Evolutionary conservation across 495 filamentous ascomycete species (phyloP), one percentile per base, ranked within the genome.

Genomic region (Hypomontagnella monticulosa): DNA sequence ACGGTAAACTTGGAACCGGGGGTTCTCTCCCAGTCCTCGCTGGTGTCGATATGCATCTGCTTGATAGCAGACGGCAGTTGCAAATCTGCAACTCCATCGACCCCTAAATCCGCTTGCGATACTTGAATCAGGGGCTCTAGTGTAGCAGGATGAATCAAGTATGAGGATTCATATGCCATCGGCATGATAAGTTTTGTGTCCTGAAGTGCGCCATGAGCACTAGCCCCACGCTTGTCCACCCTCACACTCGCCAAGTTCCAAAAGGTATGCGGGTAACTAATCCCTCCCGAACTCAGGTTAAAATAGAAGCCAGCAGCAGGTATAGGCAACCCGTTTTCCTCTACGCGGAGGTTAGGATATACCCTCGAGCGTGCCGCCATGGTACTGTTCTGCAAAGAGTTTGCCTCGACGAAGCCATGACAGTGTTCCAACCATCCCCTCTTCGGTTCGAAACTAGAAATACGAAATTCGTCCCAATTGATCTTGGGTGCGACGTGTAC

Each of bases 101-200:
- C 43, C 0, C 61, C 72, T 10, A 74, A 47, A 36, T 70, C 64
- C 37, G 76, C 51, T 38, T 77, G 48, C 47, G 73, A 58, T 44
- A 73, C 14, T 57, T 85, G 83, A 4, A 80, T 61, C 57, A 81
- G 76, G 19, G 74, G 62, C 37, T 85, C 83, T 4, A 85, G 56
- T 0, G 78, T 71, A 0, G 79, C 73, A 7, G 83, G 82, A 41
- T 84, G 83, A 0, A 80, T 50, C 34, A 82, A 67, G 55, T 72
- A 81, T 0, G 73, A 64, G 0, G 76, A 78, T 58, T 85, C 80
- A 38, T 77, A 71, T 23, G 66, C 67, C 48, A 79, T 27, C 0
- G 84, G 84, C 83, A 86, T 86, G 16, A 69, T 72, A 7, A 73
- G 52, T 4, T 67, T 76, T 7, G 82, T 84, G 40, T 86, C 79